phyloP scores from a whole-genome alignment of 208 protist genomes.

The Wallacemonas sp. region DNA sequence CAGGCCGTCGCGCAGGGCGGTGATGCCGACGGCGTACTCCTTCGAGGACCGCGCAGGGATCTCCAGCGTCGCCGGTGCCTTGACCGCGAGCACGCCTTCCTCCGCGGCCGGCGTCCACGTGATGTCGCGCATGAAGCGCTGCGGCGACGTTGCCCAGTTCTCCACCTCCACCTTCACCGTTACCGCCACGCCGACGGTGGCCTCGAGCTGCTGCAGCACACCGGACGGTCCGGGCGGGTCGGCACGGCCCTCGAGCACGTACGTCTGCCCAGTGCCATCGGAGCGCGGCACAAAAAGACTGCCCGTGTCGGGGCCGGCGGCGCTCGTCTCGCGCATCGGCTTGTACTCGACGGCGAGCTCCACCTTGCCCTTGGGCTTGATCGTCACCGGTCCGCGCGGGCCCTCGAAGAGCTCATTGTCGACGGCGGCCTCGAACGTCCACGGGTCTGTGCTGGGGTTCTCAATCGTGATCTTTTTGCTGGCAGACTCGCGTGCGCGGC shows the following conservation, averaged over 20 bases:
- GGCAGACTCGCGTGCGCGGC: conserved; percentile 73
- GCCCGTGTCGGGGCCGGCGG: conserved; percentile 56
- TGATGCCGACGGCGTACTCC: conserved; percentile 82
- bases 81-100: conserved; percentile 63
- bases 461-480: conserved; percentile 74
- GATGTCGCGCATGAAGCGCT: conserved; percentile 87
- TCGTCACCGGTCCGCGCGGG: conserved; percentile 46
- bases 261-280: conserved; percentile 84
- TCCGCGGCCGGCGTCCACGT: conserved; percentile 63
- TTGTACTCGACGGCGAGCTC: conserved; percentile 86
- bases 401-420: conserved; percentile 77
- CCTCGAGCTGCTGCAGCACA: conserved; percentile 42
- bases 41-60: conserved; percentile 68
- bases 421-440: conserved; percentile 86
- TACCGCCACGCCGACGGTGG: conserved; percentile 49
- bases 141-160: conserved; percentile 79
- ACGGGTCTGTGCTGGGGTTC: conserved; percentile 78
- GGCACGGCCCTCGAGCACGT: conserved; percentile 77
- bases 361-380: conserved; percentile 72
- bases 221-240: conserved; percentile 47
- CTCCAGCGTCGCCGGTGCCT: conserved; percentile 79
- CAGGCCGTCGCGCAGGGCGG: conserved; percentile 78
- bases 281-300: conserved; percentile 94
- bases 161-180: conserved; percentile 62
- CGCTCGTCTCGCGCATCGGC: conserved; percentile 75